A percentile compares a stretch with the other conserved stretches of the same genome.
Conservation (phyloP, 257 asterid species). For the Fraxinus anomala region DNA sequence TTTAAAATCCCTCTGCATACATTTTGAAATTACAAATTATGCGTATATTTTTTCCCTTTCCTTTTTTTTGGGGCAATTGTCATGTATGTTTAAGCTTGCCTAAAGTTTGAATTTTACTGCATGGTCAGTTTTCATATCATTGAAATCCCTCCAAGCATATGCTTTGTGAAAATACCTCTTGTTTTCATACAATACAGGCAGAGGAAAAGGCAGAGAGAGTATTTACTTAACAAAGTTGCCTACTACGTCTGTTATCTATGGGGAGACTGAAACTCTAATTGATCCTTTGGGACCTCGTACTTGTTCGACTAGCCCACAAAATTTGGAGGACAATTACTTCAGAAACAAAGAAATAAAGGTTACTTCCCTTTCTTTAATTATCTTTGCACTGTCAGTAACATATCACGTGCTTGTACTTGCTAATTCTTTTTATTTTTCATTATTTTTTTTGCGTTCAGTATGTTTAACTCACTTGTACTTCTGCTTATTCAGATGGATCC, state of each 20-base stretch:
- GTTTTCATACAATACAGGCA: slow-evolving; percentile 47
- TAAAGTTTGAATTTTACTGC: background rate
- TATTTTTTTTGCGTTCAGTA: background rate
- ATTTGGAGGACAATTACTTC: slow-evolving; percentile 40
- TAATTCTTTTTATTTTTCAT: background rate
- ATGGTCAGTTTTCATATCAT: background rate
- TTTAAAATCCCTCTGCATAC: background rate
- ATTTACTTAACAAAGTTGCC: slow-evolving; percentile 46
- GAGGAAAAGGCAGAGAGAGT: slow-evolving; percentile 61
- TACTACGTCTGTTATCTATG: slow-evolving; percentile 46
- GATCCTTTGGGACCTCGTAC: slow-evolving; percentile 50
- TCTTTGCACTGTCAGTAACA: slow-evolving; percentile 3
- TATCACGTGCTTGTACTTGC: background rate
- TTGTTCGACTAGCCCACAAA: slow-evolving; percentile 47
- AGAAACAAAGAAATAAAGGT: slow-evolving; percentile 57
- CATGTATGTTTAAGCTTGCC: background rate
- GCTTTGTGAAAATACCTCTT: background rate
- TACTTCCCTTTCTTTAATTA: slow-evolving; percentile 11
- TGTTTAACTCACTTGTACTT: slow-evolving; percentile 25
- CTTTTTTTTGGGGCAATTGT: background rate
- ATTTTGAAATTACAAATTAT: background rate
- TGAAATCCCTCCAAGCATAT: background rate
- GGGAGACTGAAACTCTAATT: slow-evolving; percentile 47
- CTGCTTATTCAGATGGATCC: slow-evolving; percentile 41
- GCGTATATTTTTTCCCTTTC: background rate